Base-by-base conservation (phyloP, 805 yeast species). In the Gaillardinia entomophila region DNA sequence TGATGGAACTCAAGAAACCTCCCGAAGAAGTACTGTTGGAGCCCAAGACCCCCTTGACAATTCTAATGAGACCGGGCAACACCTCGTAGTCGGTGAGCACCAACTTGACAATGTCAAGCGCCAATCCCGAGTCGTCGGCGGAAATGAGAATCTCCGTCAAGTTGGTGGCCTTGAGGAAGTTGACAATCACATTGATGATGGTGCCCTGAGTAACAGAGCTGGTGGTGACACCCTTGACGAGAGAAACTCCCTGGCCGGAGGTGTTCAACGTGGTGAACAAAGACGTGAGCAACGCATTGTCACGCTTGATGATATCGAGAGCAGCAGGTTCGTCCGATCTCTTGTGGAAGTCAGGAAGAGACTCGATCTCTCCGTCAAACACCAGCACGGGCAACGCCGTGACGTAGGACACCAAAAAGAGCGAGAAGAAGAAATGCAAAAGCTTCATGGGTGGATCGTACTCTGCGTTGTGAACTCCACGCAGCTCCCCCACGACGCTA, bases 121-220 rank as follows among this genome's bases (percentile, higher is more conserved):
- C 51, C 28, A 55, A 45, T 6, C 49, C 49, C 7, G 59, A 53
- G 20, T 48, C 36, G 28, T 53, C 59, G 16, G 52, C 53, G 4
- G 54, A 45, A 16, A 23, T 24, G 26, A 56, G 41, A 16, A 56
- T 35, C 29, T 40, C 42, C 2, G 45, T 34, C 30, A 55, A 46
- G 32, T 53, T 48, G 24, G 41, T 45, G 8, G 42, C 27, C 27
- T 49, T 38, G 20, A 56, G 34, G 29, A 53, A 50, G 8, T 38
- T 46, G 23, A 43, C 56, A 33, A 49, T 44, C 19, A 49, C 55
- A 19, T 42, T 36, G 15, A 45, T 49, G 19, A 51, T 43, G 19
- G 47, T 48, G 14, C 47, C 46, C 31, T 55, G 55, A n/a, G 59
- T 54, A 18, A 56, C 27, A 7, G 43, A 42, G 26, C 46, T 39